Base-by-base conservation (phyloP, 441 rosid species). In the Theobroma grandiflorum region DNA sequence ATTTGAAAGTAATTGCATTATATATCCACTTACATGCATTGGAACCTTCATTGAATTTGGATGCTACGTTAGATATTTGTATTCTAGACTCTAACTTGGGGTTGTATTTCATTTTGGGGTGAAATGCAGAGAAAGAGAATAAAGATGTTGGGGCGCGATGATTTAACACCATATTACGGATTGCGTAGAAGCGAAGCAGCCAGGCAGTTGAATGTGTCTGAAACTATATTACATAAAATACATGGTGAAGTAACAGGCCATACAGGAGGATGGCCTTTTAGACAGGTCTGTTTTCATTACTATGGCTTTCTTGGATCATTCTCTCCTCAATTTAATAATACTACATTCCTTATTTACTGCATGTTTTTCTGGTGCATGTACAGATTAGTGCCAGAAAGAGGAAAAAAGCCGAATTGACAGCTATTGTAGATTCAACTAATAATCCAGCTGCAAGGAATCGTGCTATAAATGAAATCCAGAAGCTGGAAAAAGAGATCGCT, bases 51-150 rank as follows among this genome's bases (percentile, higher is more conserved):
- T 45, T 45, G 49, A 2, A 0, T 45, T 12, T 9, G 49, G 49
- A 8, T 8, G 49, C 4, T 45, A 45, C 49, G 8, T 12, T 45
- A 8, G 10, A 9, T 45, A 0, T 47, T 47, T 47, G 3, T 10
- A 47, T 47, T 47, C 15, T 47, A 47, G 4, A 0, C 52, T 50
- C n/a, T 50, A 50, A 50, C 53, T 49, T 49, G 53, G 52, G 53
- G 52, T 47, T 47, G 0, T 45, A 8, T 45, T 45, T 45, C 12
- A 8, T 45, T 1, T 45, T 49, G 57, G n/a, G 7, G 20, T 4
- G 8, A 65, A 65, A 65, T n/a, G 16, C 69, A 65, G 69, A 38
- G 69, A 15, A 70, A 33, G 59, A 70, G 57, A 49, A 20, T 31
- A 8, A 26, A 26, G 31, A 26, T 26, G 31, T 26, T 26, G 31